These are phyloP conservation scores for Coniophora puteana DNA, from an alignment of 1,284 basidiomycete genomes.

Conservation along the genomic window DNA sequence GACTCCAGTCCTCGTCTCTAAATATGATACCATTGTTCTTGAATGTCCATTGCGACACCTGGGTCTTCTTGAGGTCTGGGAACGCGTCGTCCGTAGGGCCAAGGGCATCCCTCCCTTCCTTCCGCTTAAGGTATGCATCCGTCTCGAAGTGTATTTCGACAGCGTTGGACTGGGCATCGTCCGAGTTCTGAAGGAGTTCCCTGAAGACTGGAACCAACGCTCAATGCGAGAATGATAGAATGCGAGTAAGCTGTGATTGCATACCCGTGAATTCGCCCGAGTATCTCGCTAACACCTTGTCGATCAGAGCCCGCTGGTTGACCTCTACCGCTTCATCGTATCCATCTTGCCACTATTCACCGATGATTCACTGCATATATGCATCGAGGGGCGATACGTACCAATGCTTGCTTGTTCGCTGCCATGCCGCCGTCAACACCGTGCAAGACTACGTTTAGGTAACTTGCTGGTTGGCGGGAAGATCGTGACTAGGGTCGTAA, in stretches of 20 bases:
- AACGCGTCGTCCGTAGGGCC: slow-evolving; percentile 19
- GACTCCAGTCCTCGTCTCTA: slow-evolving; percentile 81
- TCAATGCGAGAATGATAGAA: too few species aligned
- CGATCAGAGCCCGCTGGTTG: slow-evolving; percentile 92
- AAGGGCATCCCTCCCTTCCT: slow-evolving; percentile 16
- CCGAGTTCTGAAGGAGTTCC: slow-evolving; percentile 92
- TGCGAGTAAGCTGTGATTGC: slow-evolving; percentile 11
- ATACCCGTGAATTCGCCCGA: slow-evolving; percentile 87
- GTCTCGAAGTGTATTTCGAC: slow-evolving; percentile 86
- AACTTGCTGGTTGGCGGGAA: too few species aligned
- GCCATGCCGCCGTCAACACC: too few species aligned
- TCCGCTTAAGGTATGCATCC: slow-evolving; percentile 44
- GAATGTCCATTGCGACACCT: slow-evolving; percentile 77
- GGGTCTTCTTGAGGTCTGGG: slow-evolving; percentile 62
- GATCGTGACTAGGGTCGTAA: too few species aligned
- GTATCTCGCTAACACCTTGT: slow-evolving; percentile 92
- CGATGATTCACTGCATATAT: slow-evolving; percentile 3
- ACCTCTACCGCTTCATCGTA: slow-evolving; percentile 88
- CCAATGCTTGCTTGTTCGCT: background rate
- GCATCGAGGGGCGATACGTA: background rate
- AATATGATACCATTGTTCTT: slow-evolving; percentile 87
- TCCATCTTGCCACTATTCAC: slow-evolving; percentile 74
- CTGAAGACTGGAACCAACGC: slow-evolving; percentile 63
- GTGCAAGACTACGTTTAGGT: too few species aligned
- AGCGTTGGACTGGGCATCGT: slow-evolving; percentile 82